A percentile compares a stretch with the other conserved stretches of the same genome.
Evolutionary conservation across 1,284 basidiomycete genomes (phyloP).

Genomic region (Thelephora terrestris): DNA sequence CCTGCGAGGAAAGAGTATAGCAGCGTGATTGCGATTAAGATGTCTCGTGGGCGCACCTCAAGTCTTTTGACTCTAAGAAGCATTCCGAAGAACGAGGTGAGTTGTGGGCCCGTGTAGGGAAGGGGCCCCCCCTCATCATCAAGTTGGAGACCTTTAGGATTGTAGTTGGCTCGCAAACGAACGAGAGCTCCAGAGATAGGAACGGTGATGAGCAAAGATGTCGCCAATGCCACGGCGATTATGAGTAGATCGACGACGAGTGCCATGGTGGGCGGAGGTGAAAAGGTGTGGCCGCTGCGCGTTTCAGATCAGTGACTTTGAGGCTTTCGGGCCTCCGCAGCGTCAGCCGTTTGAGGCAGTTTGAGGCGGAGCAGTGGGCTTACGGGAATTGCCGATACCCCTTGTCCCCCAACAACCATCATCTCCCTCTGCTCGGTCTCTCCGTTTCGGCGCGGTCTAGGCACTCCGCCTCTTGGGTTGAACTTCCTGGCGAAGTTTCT

Average conservation of each 20-base stretch:
- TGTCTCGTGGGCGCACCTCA: constrained; percentile 39
- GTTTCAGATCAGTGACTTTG: neutral
- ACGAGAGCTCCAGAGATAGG: constrained; percentile 62
- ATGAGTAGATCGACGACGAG: constrained; percentile 17
- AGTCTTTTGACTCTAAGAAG: constrained; percentile 63
- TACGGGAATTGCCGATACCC: neutral
- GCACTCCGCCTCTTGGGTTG: no score
- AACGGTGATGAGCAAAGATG: constrained; percentile 35
- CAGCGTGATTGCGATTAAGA: constrained; percentile 4
- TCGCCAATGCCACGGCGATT: constrained; percentile 36
- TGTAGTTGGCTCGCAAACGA: constrained; percentile 71
- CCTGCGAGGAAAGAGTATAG: constrained; percentile 28
- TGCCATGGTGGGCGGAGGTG: constrained; percentile 1
- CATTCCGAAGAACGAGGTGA: constrained; percentile 59
- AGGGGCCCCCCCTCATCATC: constrained; percentile 69
- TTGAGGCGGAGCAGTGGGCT: neutral
- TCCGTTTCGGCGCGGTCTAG: no score
- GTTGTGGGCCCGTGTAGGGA: constrained; percentile 64
- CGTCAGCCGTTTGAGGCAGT: constrained; percentile 11
- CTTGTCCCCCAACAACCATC: neutral
- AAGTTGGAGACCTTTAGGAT: constrained; percentile 73
- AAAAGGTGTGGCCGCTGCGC: constrained; percentile 22
- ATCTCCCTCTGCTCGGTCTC: neutral
- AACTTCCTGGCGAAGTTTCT: no score
- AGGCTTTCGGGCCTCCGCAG: constrained; percentile 14